These are phyloP conservation scores for Agaricus blazei DNA, from an alignment of 768 basidiomycete genomes.

Conservation along the genomic window DNA sequence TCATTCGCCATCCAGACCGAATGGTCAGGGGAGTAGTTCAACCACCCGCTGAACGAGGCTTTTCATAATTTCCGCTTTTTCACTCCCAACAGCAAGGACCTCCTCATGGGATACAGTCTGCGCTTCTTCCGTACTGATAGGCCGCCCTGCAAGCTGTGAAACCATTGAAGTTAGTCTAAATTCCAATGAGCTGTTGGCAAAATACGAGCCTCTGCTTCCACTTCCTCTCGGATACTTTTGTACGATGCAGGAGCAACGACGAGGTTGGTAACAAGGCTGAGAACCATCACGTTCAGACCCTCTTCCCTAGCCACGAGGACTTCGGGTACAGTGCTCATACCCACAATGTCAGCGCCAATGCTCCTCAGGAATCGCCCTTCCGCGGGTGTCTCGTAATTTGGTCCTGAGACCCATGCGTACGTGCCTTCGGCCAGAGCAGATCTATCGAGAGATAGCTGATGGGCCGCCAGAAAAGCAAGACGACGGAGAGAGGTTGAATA, in stretches of 20 bases:
- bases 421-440: constrained; percentile 71
- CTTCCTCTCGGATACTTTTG: constrained; percentile 66
- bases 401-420: constrained; percentile 89
- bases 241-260: constrained; percentile 71
- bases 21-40: constrained; percentile 16
- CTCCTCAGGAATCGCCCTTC: constrained; percentile 74
- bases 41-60: constrained; percentile 64
- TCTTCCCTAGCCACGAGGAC: constrained; percentile 77
- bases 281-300: constrained; percentile 68
- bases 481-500: constrained; percentile 72
- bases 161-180: not conserved
- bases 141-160: constrained; percentile 56
- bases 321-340: constrained; percentile 92
- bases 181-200: not conserved
- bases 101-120: constrained; percentile 73
- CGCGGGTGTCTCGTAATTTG: constrained; percentile 86
- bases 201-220: constrained; percentile 64
- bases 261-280: constrained; percentile 83
- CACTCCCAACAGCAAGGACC: constrained; percentile 59
- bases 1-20: not conserved
- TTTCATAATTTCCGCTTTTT: constrained; percentile 71
- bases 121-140: constrained; percentile 31
- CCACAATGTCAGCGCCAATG: constrained; percentile 85
- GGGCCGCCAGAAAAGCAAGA: constrained; percentile 66
- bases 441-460: constrained; percentile 47